A percentile compares a stretch with the other conserved stretches of the same genome.
These are phyloP conservation scores for Cutaneotrichosporon sp. DNA, from an alignment of 1,284 basidiomycete genomes.

Conservation along the genomic window DNA sequence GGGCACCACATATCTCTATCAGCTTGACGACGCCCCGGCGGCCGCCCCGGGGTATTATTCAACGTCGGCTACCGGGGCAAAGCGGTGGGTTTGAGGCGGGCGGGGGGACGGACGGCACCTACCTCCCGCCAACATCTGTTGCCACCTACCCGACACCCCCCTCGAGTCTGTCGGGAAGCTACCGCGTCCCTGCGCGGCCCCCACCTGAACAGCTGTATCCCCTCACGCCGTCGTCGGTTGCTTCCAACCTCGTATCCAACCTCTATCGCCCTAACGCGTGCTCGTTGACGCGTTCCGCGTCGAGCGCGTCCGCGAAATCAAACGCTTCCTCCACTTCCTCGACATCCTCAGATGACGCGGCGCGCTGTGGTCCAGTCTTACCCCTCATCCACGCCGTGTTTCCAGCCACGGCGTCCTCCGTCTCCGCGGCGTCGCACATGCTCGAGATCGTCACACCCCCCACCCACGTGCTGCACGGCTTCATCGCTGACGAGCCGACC, in stretches of 20 bases:
- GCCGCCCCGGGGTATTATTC: constrained; percentile 30
- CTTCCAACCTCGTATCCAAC: constrained; percentile 4
- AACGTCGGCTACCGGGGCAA: constrained; percentile 45
- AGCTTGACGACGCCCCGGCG: constrained; percentile 33
- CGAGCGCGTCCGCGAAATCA: constrained; percentile 1
- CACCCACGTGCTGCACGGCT: constrained; percentile 41
- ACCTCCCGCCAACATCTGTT: constrained; percentile 9
- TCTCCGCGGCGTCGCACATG: constrained; percentile 35
- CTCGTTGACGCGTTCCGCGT: constrained; percentile 6
- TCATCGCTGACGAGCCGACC: constrained; percentile 38
- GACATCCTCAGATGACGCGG: neutral
- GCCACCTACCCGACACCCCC: constrained; percentile 14
- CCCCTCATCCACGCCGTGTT: constrained; percentile 46
- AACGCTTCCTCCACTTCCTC: constrained; percentile 1
- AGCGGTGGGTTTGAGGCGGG: constrained; percentile 55
- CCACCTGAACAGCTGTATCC: neutral
- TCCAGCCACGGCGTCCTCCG: constrained; percentile 38
- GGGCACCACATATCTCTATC: constrained; percentile 47
- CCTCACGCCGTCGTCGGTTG: constrained; percentile 1
- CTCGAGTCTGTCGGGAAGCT: constrained; percentile 6
- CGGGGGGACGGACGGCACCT: constrained; percentile 43
- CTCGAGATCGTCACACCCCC: constrained; percentile 51
- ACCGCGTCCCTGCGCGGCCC: constrained; percentile 8
- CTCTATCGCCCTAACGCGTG: neutral
- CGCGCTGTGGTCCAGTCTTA: constrained; percentile 29